phyloP scores from a whole-genome alignment of 305 asterid genomes.

The Solanum hybrid region DNA sequence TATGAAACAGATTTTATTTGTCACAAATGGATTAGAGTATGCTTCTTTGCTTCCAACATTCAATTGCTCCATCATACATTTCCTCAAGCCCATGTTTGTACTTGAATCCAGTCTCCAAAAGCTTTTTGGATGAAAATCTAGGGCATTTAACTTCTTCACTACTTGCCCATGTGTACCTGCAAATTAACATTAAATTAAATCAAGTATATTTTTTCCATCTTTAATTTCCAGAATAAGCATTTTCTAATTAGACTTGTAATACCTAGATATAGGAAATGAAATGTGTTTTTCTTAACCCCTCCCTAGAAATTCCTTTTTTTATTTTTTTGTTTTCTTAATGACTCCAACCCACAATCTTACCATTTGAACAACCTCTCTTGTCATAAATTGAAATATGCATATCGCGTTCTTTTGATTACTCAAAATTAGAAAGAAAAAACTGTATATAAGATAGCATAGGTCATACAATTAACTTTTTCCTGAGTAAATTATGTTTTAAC shows the following conservation, averaged over 20 bases:
- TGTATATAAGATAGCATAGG: neutral
- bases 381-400: neutral
- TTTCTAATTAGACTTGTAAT: neutral
- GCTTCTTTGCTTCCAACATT: constrained; percentile 32
- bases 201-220: neutral
- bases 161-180: neutral
- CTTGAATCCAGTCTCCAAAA: constrained; percentile 39
- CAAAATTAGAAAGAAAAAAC: neutral
- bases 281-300: neutral
- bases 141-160: neutral
- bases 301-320: neutral
- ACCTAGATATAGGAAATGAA: neutral
- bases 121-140: constrained; percentile 30
- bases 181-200: neutral
- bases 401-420: neutral
- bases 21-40: constrained; percentile 6
- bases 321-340: neutral
- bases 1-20: neutral
- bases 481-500: neutral
- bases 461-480: neutral
- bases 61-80: constrained; percentile 43
- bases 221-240: neutral
- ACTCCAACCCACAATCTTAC: neutral
- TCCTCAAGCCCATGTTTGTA: constrained; percentile 43
- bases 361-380: neutral